Percentiles rank a stretch among this genome's conserved stretches.
phyloP scores from a whole-genome alignment of 2,329 filamentous ascomycete species.

The Colletotrichum gloeosporioides region DNA sequence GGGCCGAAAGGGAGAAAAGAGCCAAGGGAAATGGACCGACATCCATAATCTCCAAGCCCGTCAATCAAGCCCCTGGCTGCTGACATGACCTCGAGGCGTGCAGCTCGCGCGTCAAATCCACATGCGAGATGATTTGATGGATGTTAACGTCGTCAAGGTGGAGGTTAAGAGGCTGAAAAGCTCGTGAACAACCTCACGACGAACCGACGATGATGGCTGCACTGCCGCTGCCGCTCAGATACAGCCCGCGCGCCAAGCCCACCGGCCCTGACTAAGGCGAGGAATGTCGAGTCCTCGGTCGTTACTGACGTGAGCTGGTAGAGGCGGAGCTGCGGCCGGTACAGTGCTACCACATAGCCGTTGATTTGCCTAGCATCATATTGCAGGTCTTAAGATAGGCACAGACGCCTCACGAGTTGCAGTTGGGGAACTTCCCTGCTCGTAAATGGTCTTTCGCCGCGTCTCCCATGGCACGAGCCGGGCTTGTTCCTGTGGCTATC shows the following conservation, averaged over 20 bases:
- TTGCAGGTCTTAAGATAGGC: neutral
- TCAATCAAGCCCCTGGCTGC: neutral
- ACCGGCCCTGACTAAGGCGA: neutral
- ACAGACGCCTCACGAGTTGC: neutral
- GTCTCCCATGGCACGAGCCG: neutral
- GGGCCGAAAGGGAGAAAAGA: neutral
- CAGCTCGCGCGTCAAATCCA: neutral
- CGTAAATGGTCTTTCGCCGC: neutral
- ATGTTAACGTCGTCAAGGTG: neutral
- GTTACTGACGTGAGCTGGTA: neutral
- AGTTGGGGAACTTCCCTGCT: neutral
- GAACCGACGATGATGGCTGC: neutral
- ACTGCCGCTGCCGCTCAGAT: neutral
- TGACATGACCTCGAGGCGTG: neutral
- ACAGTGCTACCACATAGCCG: neutral
- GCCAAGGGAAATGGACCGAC: neutral
- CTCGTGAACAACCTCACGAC: neutral
- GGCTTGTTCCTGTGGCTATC: neutral
- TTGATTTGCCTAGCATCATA: constrained; percentile 1
- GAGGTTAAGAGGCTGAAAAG: neutral
- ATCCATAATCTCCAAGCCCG: neutral
- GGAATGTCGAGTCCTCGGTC: neutral
- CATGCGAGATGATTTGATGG: neutral
- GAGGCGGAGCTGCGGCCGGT: neutral
- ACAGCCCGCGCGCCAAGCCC: neutral